Conservation (phyloP, 257 asterid species). For the Echites panduratus region DNA sequence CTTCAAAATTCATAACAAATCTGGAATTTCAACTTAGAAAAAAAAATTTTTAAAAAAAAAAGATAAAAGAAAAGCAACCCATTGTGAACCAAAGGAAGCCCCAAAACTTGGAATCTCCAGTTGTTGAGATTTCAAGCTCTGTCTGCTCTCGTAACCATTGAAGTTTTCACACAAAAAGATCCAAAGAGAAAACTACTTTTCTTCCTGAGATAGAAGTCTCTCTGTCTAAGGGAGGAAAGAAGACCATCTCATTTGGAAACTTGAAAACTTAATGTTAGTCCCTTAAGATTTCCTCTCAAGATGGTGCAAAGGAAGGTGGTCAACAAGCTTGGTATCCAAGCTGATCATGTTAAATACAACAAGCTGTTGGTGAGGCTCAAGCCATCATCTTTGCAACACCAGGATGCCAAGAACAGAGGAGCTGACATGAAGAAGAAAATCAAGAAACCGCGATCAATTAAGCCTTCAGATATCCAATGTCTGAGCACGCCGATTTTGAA, state of each 20-base stretch:
- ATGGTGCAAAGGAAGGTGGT: conserved; percentile 77
- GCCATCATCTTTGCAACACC: conserved; percentile 35
- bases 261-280: conserved; percentile 20
- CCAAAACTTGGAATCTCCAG: conserved; percentile 33
- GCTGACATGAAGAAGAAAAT: conserved; percentile 59
- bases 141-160: conserved; percentile 1
- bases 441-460: conserved; percentile 63
- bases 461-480: conserved; percentile 25
- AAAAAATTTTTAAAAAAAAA: not conserved
- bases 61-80: conserved; percentile 17
- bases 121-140: conserved; percentile 21
- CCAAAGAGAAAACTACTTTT: conserved; percentile 25
- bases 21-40: not conserved
- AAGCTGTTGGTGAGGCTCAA: conserved; percentile 24
- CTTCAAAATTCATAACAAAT: conserved; percentile 28
- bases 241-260: not conserved
- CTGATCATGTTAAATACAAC: conserved; percentile 30
- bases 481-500: conserved; percentile 13
- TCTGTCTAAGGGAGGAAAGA: conserved; percentile 12
- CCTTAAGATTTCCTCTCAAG: conserved; percentile 29
- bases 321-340: conserved; percentile 36
- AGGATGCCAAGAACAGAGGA: conserved; percentile 36
- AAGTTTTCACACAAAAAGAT: conserved; percentile 3
- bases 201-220: conserved; percentile 19
- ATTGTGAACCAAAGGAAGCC: conserved; percentile 16